phyloP scores from a whole-genome alignment of 805 yeast genomes.

The Yamadazyma scolyti region DNA sequence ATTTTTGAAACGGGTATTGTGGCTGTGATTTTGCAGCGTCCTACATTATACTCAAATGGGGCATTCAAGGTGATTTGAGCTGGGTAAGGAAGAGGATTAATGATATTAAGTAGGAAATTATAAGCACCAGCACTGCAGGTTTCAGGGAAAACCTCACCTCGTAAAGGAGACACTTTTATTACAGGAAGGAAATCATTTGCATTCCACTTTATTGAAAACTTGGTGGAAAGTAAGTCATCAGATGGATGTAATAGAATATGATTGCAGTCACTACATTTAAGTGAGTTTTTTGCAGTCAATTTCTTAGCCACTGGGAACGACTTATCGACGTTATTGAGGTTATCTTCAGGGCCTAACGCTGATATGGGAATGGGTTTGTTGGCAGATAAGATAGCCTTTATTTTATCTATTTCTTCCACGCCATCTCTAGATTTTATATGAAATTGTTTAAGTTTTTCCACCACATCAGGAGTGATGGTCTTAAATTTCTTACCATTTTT shows the following conservation, averaged over 20 bases:
- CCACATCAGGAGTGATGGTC: conserved; percentile 5
- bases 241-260: conserved; percentile 23
- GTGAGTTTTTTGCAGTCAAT: conserved; percentile 21
- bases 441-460: conserved; percentile 4
- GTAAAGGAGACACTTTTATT: conserved; percentile 16
- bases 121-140: neutral
- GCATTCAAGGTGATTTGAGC: conserved; percentile 20
- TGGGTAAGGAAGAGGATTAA: conserved; percentile 26
- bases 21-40: conserved; percentile 8
- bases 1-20: conserved; percentile 25
- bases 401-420: conserved; percentile 5
- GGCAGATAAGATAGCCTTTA: no score
- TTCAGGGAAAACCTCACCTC: conserved; percentile 4
- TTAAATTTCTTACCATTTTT: conserved; percentile 6
- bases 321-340: no score
- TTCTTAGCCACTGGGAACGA: conserved; percentile 20
- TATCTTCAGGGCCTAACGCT: neutral
- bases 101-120: conserved; percentile 22
- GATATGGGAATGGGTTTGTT: neutral
- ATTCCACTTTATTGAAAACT: conserved; percentile 25
- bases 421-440: conserved; percentile 2
- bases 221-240: conserved; percentile 23
- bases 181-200: conserved; percentile 34
- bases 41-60: conserved; percentile 13
- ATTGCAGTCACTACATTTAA: conserved; percentile 27